A percentile compares a stretch with the other conserved stretches of the same genome.
phyloP scores from a whole-genome alignment of 176 grass and related monocot genomes.

The Miscanthus lutarioriparius region DNA sequence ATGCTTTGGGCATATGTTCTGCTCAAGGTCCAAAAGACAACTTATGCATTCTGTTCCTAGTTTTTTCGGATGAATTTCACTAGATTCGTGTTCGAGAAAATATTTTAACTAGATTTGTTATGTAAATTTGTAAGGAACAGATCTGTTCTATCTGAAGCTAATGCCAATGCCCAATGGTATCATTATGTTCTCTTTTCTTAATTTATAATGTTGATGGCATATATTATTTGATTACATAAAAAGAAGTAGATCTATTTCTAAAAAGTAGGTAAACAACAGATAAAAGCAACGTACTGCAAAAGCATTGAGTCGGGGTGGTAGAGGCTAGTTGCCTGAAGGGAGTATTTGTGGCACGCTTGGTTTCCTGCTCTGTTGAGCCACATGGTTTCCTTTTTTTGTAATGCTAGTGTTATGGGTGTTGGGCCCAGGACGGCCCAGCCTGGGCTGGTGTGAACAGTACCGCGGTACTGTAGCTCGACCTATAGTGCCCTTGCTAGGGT shows the following conservation, averaged over 20 bases:
- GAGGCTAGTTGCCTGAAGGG: background rate
- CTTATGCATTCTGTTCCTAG: background rate
- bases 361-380: background rate
- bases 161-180: background rate
- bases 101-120: background rate
- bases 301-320: background rate
- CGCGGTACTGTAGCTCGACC: too few species aligned
- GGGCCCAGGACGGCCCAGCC: too few species aligned
- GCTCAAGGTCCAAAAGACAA: background rate
- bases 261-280: background rate
- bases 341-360: background rate
- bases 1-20: conserved; percentile 1
- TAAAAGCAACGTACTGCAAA: background rate
- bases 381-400: background rate
- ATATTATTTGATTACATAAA: background rate
- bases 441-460: too few species aligned
- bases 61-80: background rate
- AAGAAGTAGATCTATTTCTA: background rate
- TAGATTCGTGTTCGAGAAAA: background rate
- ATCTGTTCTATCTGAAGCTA: background rate
- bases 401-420: too few species aligned
- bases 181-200: background rate
- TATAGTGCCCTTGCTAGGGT: too few species aligned
- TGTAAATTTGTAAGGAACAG: background rate
- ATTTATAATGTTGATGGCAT: background rate